Base-by-base conservation (phyloP, 2,329 filamentous ascomycete genomes). In the Colletotrichum filicis region DNA sequence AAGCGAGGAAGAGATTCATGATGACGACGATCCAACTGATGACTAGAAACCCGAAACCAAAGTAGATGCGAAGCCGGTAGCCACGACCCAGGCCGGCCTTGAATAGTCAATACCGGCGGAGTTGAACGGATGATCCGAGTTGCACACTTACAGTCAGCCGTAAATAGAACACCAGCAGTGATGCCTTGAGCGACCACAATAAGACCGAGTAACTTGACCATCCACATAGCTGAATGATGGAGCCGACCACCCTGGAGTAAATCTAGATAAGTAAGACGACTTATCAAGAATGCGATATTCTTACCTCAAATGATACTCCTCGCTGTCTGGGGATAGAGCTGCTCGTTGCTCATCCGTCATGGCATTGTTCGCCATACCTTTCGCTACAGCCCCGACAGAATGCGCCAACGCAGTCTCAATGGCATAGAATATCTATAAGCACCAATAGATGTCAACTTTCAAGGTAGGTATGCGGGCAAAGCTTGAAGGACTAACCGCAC, bases 181-280 rank as follows among this genome's bases (percentile, higher is more conserved):
- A 88, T 1, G 84, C 78, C 79, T 91, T 90, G 66, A 91, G 78
- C 37, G 85, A 79, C 85, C 86, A 89, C 58, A 90, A 78, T 32
- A 90, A 78, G 8, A 84, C 78, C 1, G 86, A 85, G 74, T 91
- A 91, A 53, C 84, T 79, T 12, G 85, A 85, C 88, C 89, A 91
- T 19, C 88, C 87, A 0, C 86, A 79, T 2, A 90, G 78, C 71
- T 88, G 86, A 1, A 87, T 85, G 76, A 89, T 87, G 24, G 85
- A 89, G 0, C 89, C 90, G 1, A 84, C 78, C 0, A 90, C 82
- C n/a, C 89, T 52, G 6, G 19, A 49, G n/a, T 7, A n/a, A 4
- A 1, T n/a, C 2, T 8, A n/a, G 16, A 7, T 49, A 7, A n/a
- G 42, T 9, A n/a, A 49, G 19, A 49, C n/a, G 42, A n/a, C 7